Evolutionary conservation across 2,329 filamentous ascomycete genomes (phyloP), one percentile per base, ranked within the genome.

Genomic region (Pseudogymnoascus sp.): DNA sequence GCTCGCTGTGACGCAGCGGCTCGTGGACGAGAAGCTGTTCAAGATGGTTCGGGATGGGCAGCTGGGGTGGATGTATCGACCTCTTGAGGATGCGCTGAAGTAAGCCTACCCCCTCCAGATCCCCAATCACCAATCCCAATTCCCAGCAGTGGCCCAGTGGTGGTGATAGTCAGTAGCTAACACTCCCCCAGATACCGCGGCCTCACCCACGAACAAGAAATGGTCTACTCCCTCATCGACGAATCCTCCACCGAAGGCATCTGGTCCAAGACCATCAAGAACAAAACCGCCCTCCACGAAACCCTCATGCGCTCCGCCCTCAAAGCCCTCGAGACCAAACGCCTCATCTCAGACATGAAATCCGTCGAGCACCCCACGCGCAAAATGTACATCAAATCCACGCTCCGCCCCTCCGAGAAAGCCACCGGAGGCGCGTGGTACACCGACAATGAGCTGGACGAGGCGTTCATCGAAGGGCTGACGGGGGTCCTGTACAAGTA

Each of bases 401-500:
- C 88, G 66, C 83, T 99, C 65, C 85, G 86, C 10, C 93, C 94
- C 0, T 91, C 88, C 61, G 92, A 97, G 65, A 89, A 94, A 65
- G 90, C 95, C 55, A 96, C 92, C 0, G 94, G 94, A 58, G 94
- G 94, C 1, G 89, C 91, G 7, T 99, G 93, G 91, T 97, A 94
- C 74, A 92, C 90, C 6, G 92, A 96, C 66, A 90, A 91, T 61
- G 89, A 92, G 67, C 82, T 97, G 11, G 94, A 99, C 75, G 87
- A 90, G 66, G 89, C 89, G 63, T 91, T 99, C 73, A 92, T 97
- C 69, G 86, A 90, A 63, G 85, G 85, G 43, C 80, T 97, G 59
- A 84, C 89, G 65, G 81, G 83, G 19, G 83, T 89, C 64, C 83
- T 96, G 60, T 89, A 91, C 68, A 84, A 88, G 66, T 87, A 85